These are phyloP conservation scores for Boehmeria nivea DNA, from an alignment of 306 rosid species.

Conservation along the genomic window DNA sequence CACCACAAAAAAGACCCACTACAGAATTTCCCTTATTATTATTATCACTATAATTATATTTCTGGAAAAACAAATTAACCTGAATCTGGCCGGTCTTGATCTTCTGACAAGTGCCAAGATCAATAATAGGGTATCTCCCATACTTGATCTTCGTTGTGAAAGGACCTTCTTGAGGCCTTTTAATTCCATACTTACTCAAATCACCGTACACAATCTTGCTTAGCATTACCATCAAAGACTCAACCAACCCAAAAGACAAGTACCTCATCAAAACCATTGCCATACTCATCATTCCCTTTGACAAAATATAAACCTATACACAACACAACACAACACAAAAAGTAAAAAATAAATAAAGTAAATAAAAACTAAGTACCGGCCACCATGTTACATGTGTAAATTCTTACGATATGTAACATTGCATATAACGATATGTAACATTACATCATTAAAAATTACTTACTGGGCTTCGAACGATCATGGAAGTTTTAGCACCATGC, in stretches of 20 bases:
- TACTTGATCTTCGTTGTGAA: constrained; percentile 48
- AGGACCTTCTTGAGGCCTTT: constrained; percentile 63
- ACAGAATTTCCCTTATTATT: no score
- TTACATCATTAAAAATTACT: neutral
- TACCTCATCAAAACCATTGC: constrained; percentile 43
- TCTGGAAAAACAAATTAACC: no score
- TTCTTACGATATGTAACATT: no score
- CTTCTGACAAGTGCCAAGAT: constrained; percentile 37
- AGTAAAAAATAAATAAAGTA: neutral
- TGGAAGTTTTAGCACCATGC: constrained; percentile 51
- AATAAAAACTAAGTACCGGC: neutral
- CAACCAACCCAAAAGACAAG: constrained; percentile 42
- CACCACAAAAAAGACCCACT: no score
- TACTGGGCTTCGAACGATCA: constrained; percentile 65
- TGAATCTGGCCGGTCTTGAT: constrained; percentile 53
- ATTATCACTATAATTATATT: no score
- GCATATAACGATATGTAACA: no score
- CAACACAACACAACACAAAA: no score
- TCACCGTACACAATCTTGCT: constrained; percentile 52
- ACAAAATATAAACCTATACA: constrained; percentile 56
- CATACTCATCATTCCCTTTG: constrained; percentile 37
- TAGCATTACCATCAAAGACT: constrained; percentile 36
- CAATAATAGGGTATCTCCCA: constrained; percentile 60
- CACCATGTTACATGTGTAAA: neutral
- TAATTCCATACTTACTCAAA: constrained; percentile 44